Evolutionary conservation across 208 protist genomes (phyloP), one percentile per base, ranked within the genome.

Genomic region (Strigomonas oncopelti): DNA sequence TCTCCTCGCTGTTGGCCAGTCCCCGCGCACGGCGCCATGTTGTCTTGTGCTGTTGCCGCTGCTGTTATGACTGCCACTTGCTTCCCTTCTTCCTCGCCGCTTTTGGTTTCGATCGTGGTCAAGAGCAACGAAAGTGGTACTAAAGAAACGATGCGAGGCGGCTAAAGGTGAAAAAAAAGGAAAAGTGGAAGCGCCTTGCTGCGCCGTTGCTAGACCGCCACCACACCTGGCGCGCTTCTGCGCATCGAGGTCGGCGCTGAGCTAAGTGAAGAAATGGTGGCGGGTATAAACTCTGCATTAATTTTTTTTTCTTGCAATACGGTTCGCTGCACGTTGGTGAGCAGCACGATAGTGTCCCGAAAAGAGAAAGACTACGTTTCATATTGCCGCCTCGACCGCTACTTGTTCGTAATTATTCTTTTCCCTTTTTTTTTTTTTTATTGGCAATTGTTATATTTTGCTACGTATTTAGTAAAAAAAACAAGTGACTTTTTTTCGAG

Each of bases 361-460:
- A 55, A 16, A 3, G 14, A 55, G 51, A 27, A 55, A 55, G 24
- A 55, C 18, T 3, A 8, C 14, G 24, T 16, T 55, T 27, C n/a
- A 55, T 38, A 13, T 38, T 38, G 34, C 34, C n/a, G n/a, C n/a
- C n/a, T n/a, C n/a, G n/a, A n/a, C n/a, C 42, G 18, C 11, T 20
- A 51, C 11, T 51, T 51, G 42, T 51, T 51, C 42, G 18, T 51
- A 51, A 51, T 51, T 51, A 51, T 51, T 51, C 18, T 51, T 51
- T 51, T 18, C 42, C 11, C 18, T 51, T 20, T 51, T 51, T 51
- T 51, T 51, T 51, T 51, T 20, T 18, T 51, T 51, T 51, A 11
- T 11, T 51, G 13, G 42, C 18, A 11, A 18, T 51, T 51, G 18
- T 51, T 20, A 51, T 20, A 20, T 51, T 51, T 51, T 20, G 11